Percentiles rank a stretch among this genome's conserved stretches.
These are phyloP conservation scores for Candida berthetii DNA, from an alignment of 805 yeast species.

Conservation along the genomic window DNA sequence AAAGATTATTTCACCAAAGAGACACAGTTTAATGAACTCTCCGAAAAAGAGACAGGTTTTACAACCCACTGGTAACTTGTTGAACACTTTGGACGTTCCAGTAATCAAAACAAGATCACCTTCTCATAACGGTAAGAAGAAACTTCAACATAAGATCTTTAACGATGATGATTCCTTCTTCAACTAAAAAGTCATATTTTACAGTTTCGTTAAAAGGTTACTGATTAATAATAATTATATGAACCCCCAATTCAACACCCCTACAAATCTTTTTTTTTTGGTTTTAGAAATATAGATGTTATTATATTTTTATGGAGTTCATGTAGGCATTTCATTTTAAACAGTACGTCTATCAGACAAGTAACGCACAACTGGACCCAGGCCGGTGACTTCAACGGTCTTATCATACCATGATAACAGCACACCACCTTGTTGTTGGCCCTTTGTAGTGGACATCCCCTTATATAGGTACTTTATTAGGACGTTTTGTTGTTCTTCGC, in stretches of 20 bases:
- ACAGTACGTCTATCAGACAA: conserved; percentile 82
- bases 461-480: conserved; percentile 81
- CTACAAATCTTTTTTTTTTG: background rate
- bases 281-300: no score
- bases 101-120: conserved; percentile 8
- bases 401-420: conserved; percentile 91
- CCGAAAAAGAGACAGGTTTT: conserved; percentile 10
- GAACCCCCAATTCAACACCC: no score
- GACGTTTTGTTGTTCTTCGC: conserved; percentile 62
- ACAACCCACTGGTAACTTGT: conserved; percentile 7
- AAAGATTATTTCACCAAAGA: conserved; percentile 2
- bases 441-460: conserved; percentile 72
- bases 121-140: conserved; percentile 12
- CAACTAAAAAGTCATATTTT: background rate
- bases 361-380: conserved; percentile 83
- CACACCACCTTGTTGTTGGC: conserved; percentile 82
- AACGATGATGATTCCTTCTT: conserved; percentile 3
- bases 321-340: conserved; percentile 19
- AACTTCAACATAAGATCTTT: conserved; percentile 4
- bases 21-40: conserved; percentile 2
- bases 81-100: conserved; percentile 7
- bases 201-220: no score
- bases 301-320: background rate
- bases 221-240: no score
- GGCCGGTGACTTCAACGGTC: conserved; percentile 76